Conservation (phyloP, 83 land plant genomes). For the Larix sibirica region DNA sequence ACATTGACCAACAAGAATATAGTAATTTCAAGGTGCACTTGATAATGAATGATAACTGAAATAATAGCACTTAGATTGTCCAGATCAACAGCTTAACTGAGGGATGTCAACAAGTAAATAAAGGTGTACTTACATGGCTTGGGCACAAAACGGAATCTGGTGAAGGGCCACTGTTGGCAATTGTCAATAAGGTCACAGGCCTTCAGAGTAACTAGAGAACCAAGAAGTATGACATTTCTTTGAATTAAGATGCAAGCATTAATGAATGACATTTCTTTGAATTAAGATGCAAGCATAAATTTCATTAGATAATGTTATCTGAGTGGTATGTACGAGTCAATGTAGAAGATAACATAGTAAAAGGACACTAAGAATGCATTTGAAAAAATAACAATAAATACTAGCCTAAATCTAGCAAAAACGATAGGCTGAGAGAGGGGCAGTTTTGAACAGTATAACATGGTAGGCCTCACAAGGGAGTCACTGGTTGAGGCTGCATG, state of each 20-base stretch:
- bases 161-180: not conserved
- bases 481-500: no score
- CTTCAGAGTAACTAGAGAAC: slow-evolving; percentile 2
- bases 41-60: not conserved
- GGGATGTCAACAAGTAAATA: no score
- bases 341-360: not conserved
- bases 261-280: not conserved
- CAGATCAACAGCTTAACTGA: not conserved
- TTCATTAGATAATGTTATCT: not conserved
- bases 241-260: not conserved
- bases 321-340: not conserved
- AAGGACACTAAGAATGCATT: not conserved
- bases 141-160: not conserved
- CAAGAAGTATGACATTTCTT: not conserved
- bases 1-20: not conserved
- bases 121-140: not conserved
- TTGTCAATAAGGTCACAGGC: not conserved
- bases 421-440: not conserved
- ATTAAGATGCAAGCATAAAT: not conserved
- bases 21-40: not conserved
- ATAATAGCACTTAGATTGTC: not conserved
- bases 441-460: not conserved
- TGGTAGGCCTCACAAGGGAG: not conserved
- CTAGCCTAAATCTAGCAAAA: not conserved
- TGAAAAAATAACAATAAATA: slow-evolving; percentile 2